Base-by-base conservation (phyloP, 225 moss, liverwort and hornwort genomes). In the Antitrichia curtipendula region DNA sequence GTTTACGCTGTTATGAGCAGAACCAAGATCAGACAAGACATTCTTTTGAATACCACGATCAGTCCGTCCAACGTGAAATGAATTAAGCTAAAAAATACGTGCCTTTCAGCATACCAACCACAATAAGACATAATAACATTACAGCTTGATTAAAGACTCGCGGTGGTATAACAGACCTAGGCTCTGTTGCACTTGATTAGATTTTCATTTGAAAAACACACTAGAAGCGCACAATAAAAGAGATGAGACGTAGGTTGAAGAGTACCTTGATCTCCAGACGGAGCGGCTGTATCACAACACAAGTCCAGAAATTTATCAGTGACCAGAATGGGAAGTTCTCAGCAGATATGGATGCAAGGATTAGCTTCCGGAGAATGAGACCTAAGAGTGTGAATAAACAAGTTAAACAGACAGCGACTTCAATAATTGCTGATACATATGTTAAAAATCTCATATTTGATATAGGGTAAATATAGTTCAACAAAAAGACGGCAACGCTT, bases 1-100 rank as follows among this genome's bases (percentile, higher is more conserved):
- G 96, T 90, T 97, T 97, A 87, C 97, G 93, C 97, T 97, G 95
- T 86, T 32, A 71, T 64, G 43, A 70, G 50, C 36, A 90, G 75
- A 87, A 83, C 58, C 20, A 90, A 70, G 54, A 69, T 80, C 70
- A 86, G 75, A 68, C 25, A 20, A 64, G 16, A 62, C 20, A 73
- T 5, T 58, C 15, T 62, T 59, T 68, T 27, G 43, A 54, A 73
- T 79, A 72, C 58, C 8, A 59, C 21, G 25, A 85, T 34, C 16
- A 70, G 28, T 52, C 31, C 38, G 40, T 59, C 73, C 61, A 27
- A 23, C 19, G 34, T 53, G 59, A 81, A 81, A 81, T 22, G 22
- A 81, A 72, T 40, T 59, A 52, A 72, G 80, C 60, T 40, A 53
- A 50, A 43, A 31, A 29, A 12, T 38, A 38, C 45, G 52, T 38